A percentile compares a stretch with the other conserved stretches of the same genome.
phyloP scores from a whole-genome alignment of 2,329 filamentous ascomycete species.

The Cladosporium cucumerinum region DNA sequence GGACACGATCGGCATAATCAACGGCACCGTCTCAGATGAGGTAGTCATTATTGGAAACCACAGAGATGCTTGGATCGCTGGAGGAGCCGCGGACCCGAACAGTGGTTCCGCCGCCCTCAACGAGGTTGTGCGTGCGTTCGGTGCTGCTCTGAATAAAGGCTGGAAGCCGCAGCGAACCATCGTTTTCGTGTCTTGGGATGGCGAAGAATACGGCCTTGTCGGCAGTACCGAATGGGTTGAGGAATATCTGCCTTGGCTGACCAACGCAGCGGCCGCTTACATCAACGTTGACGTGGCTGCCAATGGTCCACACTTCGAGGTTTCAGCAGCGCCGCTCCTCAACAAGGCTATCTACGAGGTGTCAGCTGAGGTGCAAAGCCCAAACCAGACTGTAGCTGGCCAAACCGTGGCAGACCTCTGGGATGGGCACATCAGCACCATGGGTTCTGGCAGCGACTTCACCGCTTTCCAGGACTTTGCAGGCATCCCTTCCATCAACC shows the following conservation, averaged over 20 bases:
- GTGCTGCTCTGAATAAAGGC: constrained; percentile 65
- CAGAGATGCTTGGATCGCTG: constrained; percentile 83
- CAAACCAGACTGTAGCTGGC: constrained; percentile 69
- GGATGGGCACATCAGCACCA: constrained; percentile 55
- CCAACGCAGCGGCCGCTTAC: constrained; percentile 70
- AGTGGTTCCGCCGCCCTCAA: constrained; percentile 76
- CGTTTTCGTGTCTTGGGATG: constrained; percentile 72
- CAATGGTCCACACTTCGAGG: constrained; percentile 60
- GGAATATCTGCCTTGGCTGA: constrained; percentile 79
- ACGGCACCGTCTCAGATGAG: constrained; percentile 79
- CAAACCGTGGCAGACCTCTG: constrained; percentile 66
- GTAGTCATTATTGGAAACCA: constrained; percentile 91
- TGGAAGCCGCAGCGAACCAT: constrained; percentile 88
- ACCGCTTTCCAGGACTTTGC: constrained; percentile 54
- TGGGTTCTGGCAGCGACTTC: constrained; percentile 52
- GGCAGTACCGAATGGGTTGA: constrained; percentile 94
- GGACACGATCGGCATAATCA: constrained; percentile 88
- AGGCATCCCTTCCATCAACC: constrained; percentile 48
- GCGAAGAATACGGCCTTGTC: constrained; percentile 76
- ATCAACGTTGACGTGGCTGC: constrained; percentile 80
- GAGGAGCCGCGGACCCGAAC: constrained; percentile 80
- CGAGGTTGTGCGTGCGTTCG: constrained; percentile 73
- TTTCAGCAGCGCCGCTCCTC: constrained; percentile 70
- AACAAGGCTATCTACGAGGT: constrained; percentile 69
- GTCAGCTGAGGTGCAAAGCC: constrained; percentile 56